Conservation (phyloP, 129 eudicot genomes). For the Lonicera japonica region DNA sequence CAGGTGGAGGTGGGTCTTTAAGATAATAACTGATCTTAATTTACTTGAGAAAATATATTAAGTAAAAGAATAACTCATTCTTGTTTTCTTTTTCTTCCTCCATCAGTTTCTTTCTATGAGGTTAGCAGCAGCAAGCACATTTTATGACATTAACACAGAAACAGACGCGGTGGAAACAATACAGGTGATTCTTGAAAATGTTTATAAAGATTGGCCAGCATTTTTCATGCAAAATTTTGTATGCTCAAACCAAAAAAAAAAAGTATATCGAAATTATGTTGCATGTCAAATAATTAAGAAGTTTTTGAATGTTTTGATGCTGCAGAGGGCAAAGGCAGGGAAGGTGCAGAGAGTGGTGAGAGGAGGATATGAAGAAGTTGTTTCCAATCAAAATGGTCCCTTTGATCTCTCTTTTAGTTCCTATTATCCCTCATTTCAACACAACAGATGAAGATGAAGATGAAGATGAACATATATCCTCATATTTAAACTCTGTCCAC, state of each 20-base stretch:
- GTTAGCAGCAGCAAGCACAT: slow-evolving; percentile 72
- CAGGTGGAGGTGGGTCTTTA: slow-evolving; percentile 71
- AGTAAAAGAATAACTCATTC: neutral
- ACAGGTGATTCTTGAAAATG: slow-evolving; percentile 37
- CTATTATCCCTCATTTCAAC: slow-evolving; percentile 43
- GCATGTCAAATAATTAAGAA: neutral
- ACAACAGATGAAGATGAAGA: slow-evolving; percentile 37
- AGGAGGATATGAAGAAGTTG: slow-evolving; percentile 24
- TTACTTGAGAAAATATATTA: no score
- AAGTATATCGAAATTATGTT: no score
- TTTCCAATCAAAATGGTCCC: slow-evolving; percentile 36
- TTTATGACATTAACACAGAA: slow-evolving; percentile 56
- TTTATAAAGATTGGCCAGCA: no score
- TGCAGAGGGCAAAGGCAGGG: slow-evolving; percentile 65
- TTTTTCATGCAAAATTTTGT: no score
- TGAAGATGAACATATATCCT: slow-evolving; percentile 21
- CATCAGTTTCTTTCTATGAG: slow-evolving; percentile 90
- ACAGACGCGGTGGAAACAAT: slow-evolving; percentile 28
- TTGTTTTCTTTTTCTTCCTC: slow-evolving; percentile 9
- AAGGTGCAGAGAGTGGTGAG: slow-evolving; percentile 32
- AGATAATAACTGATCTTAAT: neutral
- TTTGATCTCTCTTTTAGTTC: slow-evolving; percentile 64
- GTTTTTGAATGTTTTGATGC: slow-evolving; percentile 1
- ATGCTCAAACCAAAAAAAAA: no score
- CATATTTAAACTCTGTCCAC: slow-evolving; percentile 3